phyloP scores from a whole-genome alignment of 2,329 filamentous ascomycete genomes.

The Xylariaceae sp. region DNA sequence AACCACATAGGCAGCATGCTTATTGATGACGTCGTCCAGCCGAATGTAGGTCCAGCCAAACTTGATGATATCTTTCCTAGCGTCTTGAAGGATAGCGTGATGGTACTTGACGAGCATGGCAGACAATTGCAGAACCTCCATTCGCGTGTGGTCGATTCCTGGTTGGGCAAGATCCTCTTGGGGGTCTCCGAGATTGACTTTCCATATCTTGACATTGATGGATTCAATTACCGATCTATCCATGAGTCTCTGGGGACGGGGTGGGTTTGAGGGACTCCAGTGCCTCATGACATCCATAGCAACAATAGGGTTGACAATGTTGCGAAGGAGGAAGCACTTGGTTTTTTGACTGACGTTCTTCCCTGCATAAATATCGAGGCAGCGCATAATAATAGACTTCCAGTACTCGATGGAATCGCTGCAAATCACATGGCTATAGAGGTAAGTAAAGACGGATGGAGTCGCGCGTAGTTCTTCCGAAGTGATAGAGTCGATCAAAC shows the following conservation, averaged over 20 bases:
- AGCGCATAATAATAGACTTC: slow-evolving; percentile 80
- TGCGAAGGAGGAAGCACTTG: slow-evolving; percentile 90
- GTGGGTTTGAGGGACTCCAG: slow-evolving; percentile 67
- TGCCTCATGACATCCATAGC: slow-evolving; percentile 94
- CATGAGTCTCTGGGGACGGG: slow-evolving; percentile 73
- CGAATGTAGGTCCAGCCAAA: slow-evolving; percentile 99
- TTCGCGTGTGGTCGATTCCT: slow-evolving; percentile 92
- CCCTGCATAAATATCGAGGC: slow-evolving; percentile 84
- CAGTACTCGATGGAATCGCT: slow-evolving; percentile 87
- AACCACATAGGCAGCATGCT: slow-evolving; percentile 95
- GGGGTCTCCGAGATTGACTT: slow-evolving; percentile 80
- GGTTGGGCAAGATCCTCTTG: slow-evolving; percentile 83
- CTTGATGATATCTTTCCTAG: slow-evolving; percentile 97
- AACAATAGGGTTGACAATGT: slow-evolving; percentile 94
- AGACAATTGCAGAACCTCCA: slow-evolving; percentile 94
- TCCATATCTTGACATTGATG: slow-evolving; percentile 93
- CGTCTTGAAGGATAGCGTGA: slow-evolving; percentile 83
- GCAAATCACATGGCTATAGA: slow-evolving; percentile 84
- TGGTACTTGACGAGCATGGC: slow-evolving; percentile 97
- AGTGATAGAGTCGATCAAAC: slow-evolving; percentile 83
- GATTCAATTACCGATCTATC: slow-evolving; percentile 87
- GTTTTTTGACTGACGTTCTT: slow-evolving; percentile 83
- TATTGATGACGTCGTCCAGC: slow-evolving; percentile 99
- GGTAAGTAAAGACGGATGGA: slow-evolving; percentile 78
- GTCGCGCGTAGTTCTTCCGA: slow-evolving; percentile 81